Conservation (phyloP, 345 rosid species). For the Eutrema heterophyllum region DNA sequence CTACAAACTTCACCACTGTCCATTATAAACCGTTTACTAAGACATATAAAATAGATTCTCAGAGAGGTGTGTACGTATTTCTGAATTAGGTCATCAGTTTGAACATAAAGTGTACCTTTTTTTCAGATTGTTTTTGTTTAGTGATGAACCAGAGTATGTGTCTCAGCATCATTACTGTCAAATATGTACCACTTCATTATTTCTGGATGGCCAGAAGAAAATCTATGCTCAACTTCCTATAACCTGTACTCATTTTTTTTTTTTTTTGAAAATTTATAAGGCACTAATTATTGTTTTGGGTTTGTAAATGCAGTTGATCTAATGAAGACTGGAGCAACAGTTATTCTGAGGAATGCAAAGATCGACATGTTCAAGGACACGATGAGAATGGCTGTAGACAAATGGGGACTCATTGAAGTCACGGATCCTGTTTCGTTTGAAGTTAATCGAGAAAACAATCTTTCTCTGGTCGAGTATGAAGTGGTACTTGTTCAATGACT, state of each 20-base stretch:
- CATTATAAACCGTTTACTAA: too few species aligned
- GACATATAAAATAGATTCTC: too few species aligned
- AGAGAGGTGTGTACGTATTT: too few species aligned
- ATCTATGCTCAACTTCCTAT: too few species aligned
- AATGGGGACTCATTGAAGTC: constrained; percentile 49
- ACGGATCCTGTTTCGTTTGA: constrained; percentile 32
- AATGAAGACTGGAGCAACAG: constrained; percentile 36
- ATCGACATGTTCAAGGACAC: constrained; percentile 48
- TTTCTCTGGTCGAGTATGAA: constrained; percentile 48
- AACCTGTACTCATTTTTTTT: too few species aligned
- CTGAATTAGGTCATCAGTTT: too few species aligned
- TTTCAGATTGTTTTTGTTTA: too few species aligned
- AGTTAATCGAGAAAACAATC: constrained; percentile 41
- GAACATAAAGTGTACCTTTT: not conserved
- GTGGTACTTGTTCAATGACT: constrained; percentile 18
- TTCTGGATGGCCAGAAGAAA: too few species aligned
- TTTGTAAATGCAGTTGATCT: constrained; percentile 32
- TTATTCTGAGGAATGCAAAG: constrained; percentile 48
- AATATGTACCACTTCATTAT: too few species aligned
- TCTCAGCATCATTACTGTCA: too few species aligned
- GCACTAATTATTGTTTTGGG: not conserved
- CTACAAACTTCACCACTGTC: too few species aligned
- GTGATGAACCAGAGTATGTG: too few species aligned
- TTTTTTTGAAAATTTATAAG: not conserved
- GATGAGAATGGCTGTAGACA: constrained; percentile 50